phyloP scores from a whole-genome alignment of 257 asterid species.

The Thymus mandschuricus region DNA sequence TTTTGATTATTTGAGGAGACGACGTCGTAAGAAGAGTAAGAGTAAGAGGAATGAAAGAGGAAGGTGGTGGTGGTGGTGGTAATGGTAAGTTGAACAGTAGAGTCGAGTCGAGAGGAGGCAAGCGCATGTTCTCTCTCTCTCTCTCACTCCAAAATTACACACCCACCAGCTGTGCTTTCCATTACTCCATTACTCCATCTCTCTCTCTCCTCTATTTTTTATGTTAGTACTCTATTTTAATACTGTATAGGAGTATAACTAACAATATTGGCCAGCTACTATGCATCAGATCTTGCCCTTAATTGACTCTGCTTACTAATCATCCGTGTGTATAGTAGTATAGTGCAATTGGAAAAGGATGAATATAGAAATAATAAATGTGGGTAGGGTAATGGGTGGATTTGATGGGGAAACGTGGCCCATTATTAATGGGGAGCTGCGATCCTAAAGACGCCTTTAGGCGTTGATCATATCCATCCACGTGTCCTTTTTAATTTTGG shows the following conservation, averaged over 20 bases:
- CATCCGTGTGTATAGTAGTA: no score
- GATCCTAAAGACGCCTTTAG: no score
- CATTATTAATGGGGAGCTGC: not conserved
- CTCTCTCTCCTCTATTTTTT: not conserved
- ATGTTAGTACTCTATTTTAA: not conserved
- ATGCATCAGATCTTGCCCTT: not conserved
- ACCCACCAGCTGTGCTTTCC: slow-evolving; percentile 25
- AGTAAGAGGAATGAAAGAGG: not conserved
- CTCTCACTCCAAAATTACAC: slow-evolving; percentile 11
- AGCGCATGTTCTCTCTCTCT: slow-evolving; percentile 32
- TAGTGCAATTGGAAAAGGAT: no score
- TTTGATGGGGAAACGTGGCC: slow-evolving; percentile 27
- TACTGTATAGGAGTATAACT: not conserved
- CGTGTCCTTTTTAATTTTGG: no score
- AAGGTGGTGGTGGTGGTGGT: slow-evolving; percentile 20
- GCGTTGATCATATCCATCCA: no score
- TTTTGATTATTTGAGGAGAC: slow-evolving; percentile 13
- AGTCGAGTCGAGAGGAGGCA: slow-evolving; percentile 30
- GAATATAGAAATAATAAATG: not conserved
- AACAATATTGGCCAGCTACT: slow-evolving; percentile 5
- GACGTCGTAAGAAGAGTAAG: slow-evolving; percentile 27
- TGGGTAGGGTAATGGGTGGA: not conserved
- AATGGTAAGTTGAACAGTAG: slow-evolving; percentile 17
- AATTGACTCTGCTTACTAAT: not conserved
- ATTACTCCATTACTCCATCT: not conserved